These are phyloP conservation scores for Pseudonitzschia multiseries DNA, from an alignment of 108 stramenopile species.

Conservation along the genomic window DNA sequence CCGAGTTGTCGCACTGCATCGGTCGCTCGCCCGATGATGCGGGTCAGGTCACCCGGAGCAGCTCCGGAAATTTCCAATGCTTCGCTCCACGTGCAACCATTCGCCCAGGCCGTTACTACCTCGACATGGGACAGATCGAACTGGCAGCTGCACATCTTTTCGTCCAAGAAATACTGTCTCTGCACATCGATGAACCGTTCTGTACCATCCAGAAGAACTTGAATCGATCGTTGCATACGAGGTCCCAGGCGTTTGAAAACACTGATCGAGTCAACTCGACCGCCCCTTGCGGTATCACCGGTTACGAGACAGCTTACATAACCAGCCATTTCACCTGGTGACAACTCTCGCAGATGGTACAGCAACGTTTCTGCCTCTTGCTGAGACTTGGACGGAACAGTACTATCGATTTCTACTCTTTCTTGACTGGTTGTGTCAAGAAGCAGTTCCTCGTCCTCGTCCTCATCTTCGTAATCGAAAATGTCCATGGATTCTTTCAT, in stretches of 20 bases:
- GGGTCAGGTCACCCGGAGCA: slow-evolving; percentile 74
- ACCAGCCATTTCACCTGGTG: slow-evolving; percentile 68
- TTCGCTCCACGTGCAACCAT: slow-evolving; percentile 77
- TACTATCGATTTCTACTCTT: neutral
- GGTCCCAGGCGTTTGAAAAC: slow-evolving; percentile 55
- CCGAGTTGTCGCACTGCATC: slow-evolving; percentile 81
- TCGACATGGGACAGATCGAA: slow-evolving; percentile 63
- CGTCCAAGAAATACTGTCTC: slow-evolving; percentile 52
- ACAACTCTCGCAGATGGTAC: slow-evolving; percentile 43
- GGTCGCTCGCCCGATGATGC: slow-evolving; percentile 69
- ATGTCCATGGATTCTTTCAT: slow-evolving; percentile 27
- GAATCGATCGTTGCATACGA: slow-evolving; percentile 66
- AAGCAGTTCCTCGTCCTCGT: slow-evolving; percentile 12
- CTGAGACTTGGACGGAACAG: slow-evolving; percentile 42
- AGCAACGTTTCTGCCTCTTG: slow-evolving; percentile 54
- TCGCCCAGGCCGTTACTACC: slow-evolving; percentile 80
- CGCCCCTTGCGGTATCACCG: slow-evolving; percentile 46
- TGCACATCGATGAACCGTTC: slow-evolving; percentile 79
- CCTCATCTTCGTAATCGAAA: slow-evolving; percentile 26
- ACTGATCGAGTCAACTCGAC: slow-evolving; percentile 40
- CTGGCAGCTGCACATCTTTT: slow-evolving; percentile 50
- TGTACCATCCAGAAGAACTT: slow-evolving; percentile 55
- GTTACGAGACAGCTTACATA: slow-evolving; percentile 75
- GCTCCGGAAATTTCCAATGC: slow-evolving; percentile 69
- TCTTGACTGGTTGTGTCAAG: neutral